These are phyloP conservation scores for Trifolium dubium DNA, from an alignment of 306 rosid species.

Conservation along the genomic window DNA sequence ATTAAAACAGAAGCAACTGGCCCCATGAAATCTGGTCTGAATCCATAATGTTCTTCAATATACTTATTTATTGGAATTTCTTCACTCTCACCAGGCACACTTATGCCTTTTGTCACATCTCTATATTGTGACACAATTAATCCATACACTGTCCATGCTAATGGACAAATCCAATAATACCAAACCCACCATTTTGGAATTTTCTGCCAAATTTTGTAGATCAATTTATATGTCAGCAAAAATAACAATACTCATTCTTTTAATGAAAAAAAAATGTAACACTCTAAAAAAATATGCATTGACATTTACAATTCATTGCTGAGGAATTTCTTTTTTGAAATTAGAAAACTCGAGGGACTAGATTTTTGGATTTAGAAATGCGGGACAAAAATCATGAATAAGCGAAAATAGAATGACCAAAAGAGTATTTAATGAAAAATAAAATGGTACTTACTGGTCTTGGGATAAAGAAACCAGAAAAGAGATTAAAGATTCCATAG, in stretches of 20 bases:
- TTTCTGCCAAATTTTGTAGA: conserved; percentile 52
- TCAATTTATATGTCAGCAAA: conserved; percentile 20
- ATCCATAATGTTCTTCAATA: conserved; percentile 63
- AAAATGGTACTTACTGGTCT: conserved; percentile 68
- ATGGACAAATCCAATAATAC: conserved; percentile 93
- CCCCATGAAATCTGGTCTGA: conserved; percentile 71
- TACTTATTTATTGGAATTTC: conserved; percentile 44
- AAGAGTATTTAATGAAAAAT: not conserved
- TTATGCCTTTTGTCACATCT: conserved; percentile 49
- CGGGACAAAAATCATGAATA: no score
- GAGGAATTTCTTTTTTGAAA: no score
- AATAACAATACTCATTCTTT: not conserved
- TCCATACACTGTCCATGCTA: conserved; percentile 97
- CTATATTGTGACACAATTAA: conserved; percentile 91
- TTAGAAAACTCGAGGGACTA: no score
- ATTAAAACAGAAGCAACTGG: conserved; percentile 82
- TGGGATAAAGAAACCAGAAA: conserved; percentile 93
- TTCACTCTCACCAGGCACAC: conserved; percentile 53
- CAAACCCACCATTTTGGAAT: conserved; percentile 99
- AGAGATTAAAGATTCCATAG: conserved; percentile 85
- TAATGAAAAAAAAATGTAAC: not conserved
- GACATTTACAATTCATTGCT: no score
- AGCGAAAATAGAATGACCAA: not conserved
- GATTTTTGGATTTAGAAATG: no score
- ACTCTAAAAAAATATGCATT: no score